Evolutionary conservation across 352 stramenopile genomes (phyloP).

Genomic region (Globisporangium abappressorium): DNA sequence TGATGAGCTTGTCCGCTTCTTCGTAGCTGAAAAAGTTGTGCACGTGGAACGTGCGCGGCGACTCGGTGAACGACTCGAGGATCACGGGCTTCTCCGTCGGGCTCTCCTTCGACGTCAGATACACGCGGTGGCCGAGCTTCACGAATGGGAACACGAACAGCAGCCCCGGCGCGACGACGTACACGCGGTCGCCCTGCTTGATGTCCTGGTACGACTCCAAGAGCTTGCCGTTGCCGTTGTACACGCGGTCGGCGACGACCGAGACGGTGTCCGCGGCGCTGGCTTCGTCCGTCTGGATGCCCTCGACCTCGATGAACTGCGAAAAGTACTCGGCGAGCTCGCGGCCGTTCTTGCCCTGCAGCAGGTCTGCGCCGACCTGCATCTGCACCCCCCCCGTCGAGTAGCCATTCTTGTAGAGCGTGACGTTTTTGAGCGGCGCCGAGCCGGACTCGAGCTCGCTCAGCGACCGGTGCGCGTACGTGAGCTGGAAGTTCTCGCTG

Average conservation of each 20-base stretch:
- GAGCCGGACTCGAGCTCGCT: slow-evolving; percentile 28
- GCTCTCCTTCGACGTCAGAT: slow-evolving; percentile 45
- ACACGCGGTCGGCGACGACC: slow-evolving; percentile 66
- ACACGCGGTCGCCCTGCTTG: slow-evolving; percentile 49
- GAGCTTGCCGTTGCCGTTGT: slow-evolving; percentile 57
- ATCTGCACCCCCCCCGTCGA: slow-evolving; percentile 74
- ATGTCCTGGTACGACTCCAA: slow-evolving; percentile 58
- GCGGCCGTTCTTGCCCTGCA: slow-evolving; percentile 40
- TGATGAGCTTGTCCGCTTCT: slow-evolving; percentile 80
- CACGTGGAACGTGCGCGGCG: slow-evolving; percentile 80
- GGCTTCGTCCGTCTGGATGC: slow-evolving; percentile 18
- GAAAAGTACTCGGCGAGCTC: slow-evolving; percentile 80
- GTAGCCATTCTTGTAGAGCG: slow-evolving; percentile 77
- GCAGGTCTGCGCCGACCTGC: slow-evolving; percentile 53
- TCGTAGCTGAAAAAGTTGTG: slow-evolving; percentile 85
- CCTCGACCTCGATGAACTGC: slow-evolving; percentile 77
- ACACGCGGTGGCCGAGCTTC: slow-evolving; percentile 69
- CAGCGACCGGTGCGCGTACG: slow-evolving; percentile 52
- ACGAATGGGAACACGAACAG: slow-evolving; percentile 83
- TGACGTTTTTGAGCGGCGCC: slow-evolving; percentile 58
- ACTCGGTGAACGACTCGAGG: slow-evolving; percentile 77
- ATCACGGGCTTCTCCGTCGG: slow-evolving; percentile 59
- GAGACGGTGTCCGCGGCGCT: slow-evolving; percentile 15
- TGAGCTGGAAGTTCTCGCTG: slow-evolving; percentile 63
- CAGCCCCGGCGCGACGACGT: slow-evolving; percentile 67